phyloP scores from a whole-genome alignment of 495 filamentous ascomycete genomes.

The Penicillium alfredii region DNA sequence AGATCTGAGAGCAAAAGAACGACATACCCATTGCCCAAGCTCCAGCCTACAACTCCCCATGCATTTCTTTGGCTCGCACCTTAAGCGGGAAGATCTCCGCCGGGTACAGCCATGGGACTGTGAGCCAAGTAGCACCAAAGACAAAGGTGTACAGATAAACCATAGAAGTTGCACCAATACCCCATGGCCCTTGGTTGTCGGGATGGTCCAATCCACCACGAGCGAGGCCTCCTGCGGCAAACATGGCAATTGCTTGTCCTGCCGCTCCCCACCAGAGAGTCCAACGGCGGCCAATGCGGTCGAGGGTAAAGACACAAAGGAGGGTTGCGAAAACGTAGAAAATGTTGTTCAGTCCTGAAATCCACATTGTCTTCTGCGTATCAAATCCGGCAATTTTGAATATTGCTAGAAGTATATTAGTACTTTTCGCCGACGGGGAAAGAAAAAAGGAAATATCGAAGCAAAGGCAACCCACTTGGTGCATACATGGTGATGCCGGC shows the following conservation, averaged over 20 bases:
- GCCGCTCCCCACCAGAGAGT: conserved; percentile 55
- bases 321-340: conserved; percentile 44
- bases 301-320: conserved; percentile 52
- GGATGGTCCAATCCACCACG: conserved; percentile 28
- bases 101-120: conserved; percentile 58
- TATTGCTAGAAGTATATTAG: conserved; percentile 1
- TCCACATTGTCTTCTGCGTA: conserved; percentile 28
- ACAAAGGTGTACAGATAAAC: conserved; percentile 51
- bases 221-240: conserved; percentile 35
- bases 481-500: conserved; percentile 22
- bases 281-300: conserved; percentile 53
- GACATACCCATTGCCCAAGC: conserved; percentile 7
- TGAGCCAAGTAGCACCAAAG: conserved; percentile 60
- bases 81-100: conserved; percentile 60
- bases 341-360: conserved; percentile 49
- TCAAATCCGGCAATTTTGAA: conserved; percentile 18
- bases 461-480: background rate
- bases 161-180: conserved; percentile 45
- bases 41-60: conserved; percentile 54
- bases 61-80: conserved; percentile 56
- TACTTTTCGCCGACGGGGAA: background rate
- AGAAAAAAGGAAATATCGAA: too few relatives aligned
- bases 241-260: conserved; percentile 47
- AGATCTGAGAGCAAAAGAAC: background rate
- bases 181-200: conserved; percentile 29